Percentiles rank a stretch among this genome's conserved stretches.
These are phyloP conservation scores for Marasmius fiardii DNA, from an alignment of 1,284 basidiomycete genomes.

Conservation along the genomic window DNA sequence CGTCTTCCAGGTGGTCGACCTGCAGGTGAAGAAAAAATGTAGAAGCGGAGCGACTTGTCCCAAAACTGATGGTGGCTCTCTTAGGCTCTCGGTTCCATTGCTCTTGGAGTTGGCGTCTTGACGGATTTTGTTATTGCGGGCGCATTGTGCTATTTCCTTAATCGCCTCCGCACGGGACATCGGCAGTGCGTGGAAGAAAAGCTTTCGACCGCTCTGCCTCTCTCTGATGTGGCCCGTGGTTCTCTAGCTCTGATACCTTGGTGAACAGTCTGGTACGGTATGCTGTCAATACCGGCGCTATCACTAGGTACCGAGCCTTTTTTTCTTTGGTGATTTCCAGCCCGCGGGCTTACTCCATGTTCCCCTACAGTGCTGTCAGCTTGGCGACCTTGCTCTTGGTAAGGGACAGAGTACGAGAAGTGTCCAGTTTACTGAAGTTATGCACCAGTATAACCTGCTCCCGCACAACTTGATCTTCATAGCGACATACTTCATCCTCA, in stretches of 20 bases:
- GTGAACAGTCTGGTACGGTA: constrained; percentile 46
- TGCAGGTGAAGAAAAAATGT: constrained; percentile 25
- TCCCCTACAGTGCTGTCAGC: constrained; percentile 47
- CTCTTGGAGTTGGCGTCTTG: constrained; percentile 40
- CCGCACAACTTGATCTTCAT: constrained; percentile 57
- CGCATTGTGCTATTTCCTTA: constrained; percentile 50
- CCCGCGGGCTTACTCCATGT: constrained; percentile 7
- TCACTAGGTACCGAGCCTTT: constrained; percentile 47
- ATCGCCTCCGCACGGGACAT: constrained; percentile 45
- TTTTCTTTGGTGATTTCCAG: not conserved
- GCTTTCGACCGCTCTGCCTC: not conserved
- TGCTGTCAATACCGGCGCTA: constrained; percentile 55
- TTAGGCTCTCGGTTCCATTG: constrained; percentile 28
- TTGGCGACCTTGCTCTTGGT: constrained; percentile 55
- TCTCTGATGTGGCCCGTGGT: constrained; percentile 2
- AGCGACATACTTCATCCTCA: constrained; percentile 57
- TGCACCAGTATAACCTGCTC: constrained; percentile 50
- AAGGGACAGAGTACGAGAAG: not conserved
- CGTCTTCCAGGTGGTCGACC: constrained; percentile 28
- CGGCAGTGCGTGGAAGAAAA: constrained; percentile 28
- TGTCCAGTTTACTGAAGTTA: constrained; percentile 7
- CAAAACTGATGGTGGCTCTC: constrained; percentile 20
- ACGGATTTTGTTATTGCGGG: constrained; percentile 47
- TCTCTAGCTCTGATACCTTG: constrained; percentile 52
- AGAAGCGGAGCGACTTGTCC: not conserved